Conservation (phyloP, 2,329 filamentous ascomycete species). For the Venturia asperata region DNA sequence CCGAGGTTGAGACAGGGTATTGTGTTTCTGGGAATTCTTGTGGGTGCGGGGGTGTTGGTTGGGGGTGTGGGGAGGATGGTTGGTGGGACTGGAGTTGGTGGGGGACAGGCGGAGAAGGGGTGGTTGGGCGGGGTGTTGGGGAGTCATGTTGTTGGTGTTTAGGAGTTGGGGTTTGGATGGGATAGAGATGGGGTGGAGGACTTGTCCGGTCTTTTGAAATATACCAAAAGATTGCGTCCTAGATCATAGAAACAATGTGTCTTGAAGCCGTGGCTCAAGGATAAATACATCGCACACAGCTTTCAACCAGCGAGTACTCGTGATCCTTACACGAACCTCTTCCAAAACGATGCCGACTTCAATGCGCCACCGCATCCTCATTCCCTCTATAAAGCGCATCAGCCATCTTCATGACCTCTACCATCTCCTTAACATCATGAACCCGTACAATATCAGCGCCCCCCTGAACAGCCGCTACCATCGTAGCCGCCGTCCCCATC, state of each 20-base stretch:
- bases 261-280: no score
- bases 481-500: conserved; percentile 83
- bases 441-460: conserved; percentile 90
- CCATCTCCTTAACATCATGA: conserved; percentile 86
- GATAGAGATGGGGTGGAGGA: not conserved
- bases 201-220: no score
- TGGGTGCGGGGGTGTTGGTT: conserved; percentile 7
- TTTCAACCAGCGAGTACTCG: no score
- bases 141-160: not conserved
- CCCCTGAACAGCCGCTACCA: conserved; percentile 75
- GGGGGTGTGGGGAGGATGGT: conserved; percentile 13
- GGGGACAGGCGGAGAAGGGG: not conserved
- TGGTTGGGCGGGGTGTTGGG: conserved; percentile 8
- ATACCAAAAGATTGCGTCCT: no score
- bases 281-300: no score
- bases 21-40: not conserved
- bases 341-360: no score
- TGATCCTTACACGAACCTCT: no score
- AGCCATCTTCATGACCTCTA: conserved; percentile 72
- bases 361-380: no score
- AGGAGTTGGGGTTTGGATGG: not conserved
- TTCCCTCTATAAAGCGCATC: conserved; percentile 75
- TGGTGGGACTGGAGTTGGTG: not conserved
- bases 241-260: no score
- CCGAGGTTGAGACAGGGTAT: conserved; percentile 12